phyloP scores from a whole-genome alignment of 768 basidiomycete species.

The Collybiopsis luxurians region DNA sequence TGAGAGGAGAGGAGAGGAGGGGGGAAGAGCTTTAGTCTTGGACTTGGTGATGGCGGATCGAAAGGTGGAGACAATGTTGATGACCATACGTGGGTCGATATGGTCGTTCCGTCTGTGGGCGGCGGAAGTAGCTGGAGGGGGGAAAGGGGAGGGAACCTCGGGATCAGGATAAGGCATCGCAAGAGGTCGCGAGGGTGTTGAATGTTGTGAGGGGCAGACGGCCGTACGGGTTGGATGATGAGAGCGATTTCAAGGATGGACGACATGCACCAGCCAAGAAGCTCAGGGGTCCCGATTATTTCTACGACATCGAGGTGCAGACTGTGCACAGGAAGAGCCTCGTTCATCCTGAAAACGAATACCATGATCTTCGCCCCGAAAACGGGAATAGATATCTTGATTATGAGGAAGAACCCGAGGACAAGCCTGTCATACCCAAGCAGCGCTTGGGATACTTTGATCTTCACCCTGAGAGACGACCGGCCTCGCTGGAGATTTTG shows the following conservation, averaged over 20 bases:
- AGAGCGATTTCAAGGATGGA: conserved; percentile 71
- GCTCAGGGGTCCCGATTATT: conserved; percentile 20
- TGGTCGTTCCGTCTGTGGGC: neutral
- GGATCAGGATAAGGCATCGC: conserved; percentile 71
- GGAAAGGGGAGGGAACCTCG: conserved; percentile 41
- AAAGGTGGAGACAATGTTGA: neutral
- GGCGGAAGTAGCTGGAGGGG: conserved; percentile 35
- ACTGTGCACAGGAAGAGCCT: conserved; percentile 1
- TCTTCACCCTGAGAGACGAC: conserved; percentile 70
- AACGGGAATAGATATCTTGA: conserved; percentile 15
- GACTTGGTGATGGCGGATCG: conserved; percentile 23
- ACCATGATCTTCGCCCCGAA: conserved; percentile 47
- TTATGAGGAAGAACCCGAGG: conserved; percentile 26
- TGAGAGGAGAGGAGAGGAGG: neutral
- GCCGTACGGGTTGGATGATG: conserved; percentile 32
- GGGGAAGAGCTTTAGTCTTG: conserved; percentile 6
- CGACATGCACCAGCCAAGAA: conserved; percentile 56
- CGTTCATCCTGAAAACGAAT: conserved; percentile 18
- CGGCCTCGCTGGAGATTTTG: conserved; percentile 14
- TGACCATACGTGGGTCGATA: conserved; percentile 3
- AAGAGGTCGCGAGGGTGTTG: conserved; percentile 51
- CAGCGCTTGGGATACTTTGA: conserved; percentile 72
- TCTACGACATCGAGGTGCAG: conserved; percentile 26
- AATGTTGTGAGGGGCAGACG: conserved; percentile 37
- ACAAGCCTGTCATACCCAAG: conserved; percentile 16